Percentiles rank a stretch among this genome's conserved stretches.
These are phyloP conservation scores for Suhomyces maxii DNA, from an alignment of 1,139 yeast species.

Conservation along the genomic window DNA sequence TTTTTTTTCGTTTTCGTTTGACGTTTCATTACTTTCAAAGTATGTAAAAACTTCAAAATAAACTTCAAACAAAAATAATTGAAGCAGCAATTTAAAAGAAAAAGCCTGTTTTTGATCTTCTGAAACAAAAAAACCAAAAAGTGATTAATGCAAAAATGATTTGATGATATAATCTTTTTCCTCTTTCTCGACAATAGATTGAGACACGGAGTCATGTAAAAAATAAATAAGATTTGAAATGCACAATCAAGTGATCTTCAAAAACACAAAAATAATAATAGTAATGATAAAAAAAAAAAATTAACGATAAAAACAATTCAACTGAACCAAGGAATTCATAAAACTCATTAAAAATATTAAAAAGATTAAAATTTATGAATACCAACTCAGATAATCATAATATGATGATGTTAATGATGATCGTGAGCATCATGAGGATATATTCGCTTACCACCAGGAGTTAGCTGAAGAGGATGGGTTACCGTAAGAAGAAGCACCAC, in stretches of 20 bases:
- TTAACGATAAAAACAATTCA: constrained; percentile 10
- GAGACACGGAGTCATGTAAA: constrained; percentile 29
- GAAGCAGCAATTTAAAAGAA: constrained; percentile 13
- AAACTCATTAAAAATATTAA: constrained; percentile 6
- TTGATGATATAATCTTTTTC: constrained; percentile 19
- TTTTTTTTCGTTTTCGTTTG: neutral
- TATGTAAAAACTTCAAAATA: neutral
- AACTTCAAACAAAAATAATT: constrained; percentile 10
- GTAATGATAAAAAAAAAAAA: constrained; percentile 5
- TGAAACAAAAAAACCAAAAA: constrained; percentile 18
- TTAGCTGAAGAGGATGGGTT: constrained; percentile 31
- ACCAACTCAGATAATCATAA: constrained; percentile 6
- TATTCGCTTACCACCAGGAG: constrained; percentile 42
- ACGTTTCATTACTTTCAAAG: constrained; percentile 5
- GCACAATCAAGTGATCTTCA: constrained; percentile 17
- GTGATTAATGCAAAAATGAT: constrained; percentile 26
- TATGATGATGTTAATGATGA: neutral
- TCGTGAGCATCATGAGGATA: too few relatives aligned
- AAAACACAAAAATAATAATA: constrained; percentile 9
- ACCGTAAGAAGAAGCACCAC: constrained; percentile 25
- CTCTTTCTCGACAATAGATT: constrained; percentile 24
- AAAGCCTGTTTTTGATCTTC: constrained; percentile 8
- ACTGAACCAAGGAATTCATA: constrained; percentile 9
- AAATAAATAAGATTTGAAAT: constrained; percentile 10
- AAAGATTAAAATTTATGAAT: constrained; percentile 1